A percentile compares a stretch with the other conserved stretches of the same genome.
Evolutionary conservation across 1,284 basidiomycete genomes (phyloP).

Genomic region (Calocybe gambosa): DNA sequence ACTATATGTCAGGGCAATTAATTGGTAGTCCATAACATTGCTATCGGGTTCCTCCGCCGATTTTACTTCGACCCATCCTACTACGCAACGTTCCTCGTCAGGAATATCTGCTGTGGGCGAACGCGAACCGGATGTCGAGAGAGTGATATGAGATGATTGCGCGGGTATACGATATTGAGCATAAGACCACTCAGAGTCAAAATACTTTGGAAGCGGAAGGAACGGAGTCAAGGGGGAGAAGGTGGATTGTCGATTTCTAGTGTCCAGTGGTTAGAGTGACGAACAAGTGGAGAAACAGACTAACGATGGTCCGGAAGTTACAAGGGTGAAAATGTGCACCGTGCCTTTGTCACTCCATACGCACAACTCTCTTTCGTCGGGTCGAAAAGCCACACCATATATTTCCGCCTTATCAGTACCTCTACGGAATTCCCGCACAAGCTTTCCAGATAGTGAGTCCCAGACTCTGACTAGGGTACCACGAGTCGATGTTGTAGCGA

Average conservation of each 20-base stretch:
- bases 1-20: conserved; percentile 80
- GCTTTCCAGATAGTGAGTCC: conserved; percentile 73
- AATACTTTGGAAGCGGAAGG: conserved; percentile 85
- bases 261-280: conserved; percentile 10
- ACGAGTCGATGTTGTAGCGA: conserved; percentile 81
- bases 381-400: conserved; percentile 79
- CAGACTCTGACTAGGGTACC: conserved; percentile 89
- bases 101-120: conserved; percentile 56
- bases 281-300: conserved; percentile 19
- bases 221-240: conserved; percentile 72
- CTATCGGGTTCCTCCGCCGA: conserved; percentile 30
- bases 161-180: conserved; percentile 88
- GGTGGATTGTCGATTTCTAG: conserved; percentile 74
- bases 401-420: conserved; percentile 91
- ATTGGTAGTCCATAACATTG: conserved; percentile 55
- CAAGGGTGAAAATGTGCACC: conserved; percentile 82
- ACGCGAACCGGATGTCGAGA: conserved; percentile 56
- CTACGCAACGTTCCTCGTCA: conserved; percentile 80
- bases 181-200: conserved; percentile 90
- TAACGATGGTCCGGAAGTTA: conserved; percentile 58
- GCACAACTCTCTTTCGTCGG: conserved; percentile 75
- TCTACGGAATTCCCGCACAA: conserved; percentile 77
- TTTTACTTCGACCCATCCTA: conserved; percentile 74
- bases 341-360: conserved; percentile 98
- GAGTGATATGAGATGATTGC: conserved; percentile 73